Evolutionary conservation across 2,329 filamentous ascomycete genomes (phyloP), one percentile per base, ranked within the genome.

Genomic region (Pseudogymnoascus sp.): DNA sequence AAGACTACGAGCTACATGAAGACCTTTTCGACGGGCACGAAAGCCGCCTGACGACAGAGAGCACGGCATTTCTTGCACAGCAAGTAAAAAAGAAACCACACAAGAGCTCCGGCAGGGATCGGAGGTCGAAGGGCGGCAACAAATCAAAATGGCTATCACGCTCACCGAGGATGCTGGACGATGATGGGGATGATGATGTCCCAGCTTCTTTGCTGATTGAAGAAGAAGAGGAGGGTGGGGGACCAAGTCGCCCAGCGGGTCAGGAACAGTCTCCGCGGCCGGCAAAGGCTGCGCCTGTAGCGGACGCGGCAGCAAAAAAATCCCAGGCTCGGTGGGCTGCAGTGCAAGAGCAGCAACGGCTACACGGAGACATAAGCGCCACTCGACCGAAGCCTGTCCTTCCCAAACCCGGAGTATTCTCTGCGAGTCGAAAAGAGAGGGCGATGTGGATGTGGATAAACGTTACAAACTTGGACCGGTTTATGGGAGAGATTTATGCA

Each of bases 401-500:
- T 65, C 79, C 78, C 64, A 78, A 76, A 62, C 76, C 75, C 35
- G 78, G 77, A 9, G 73, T 79, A 59, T 76, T 70, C 18, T 62
- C 76, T 59, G 76, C 79, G 28, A 81, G 84, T 67, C 82, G 85
- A 0, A 81, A 81, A 72, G 83, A 87, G 66, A 85, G 83, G 68
- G 87, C 87, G 18, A 79, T 89, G 77, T 90, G 86, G 83, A 79
- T 83, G 64, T 90, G 87, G 84, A 83, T 85, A 16, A 89, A 89
- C 67, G 85, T 89, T 38, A 80, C 81, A 61, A 87, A 89, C 67
- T 71, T 90, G 61, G 87, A 90, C 69, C 82, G 81, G 59, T 90
- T 89, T 68, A 76, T 90, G 63, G 78, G 79, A 60, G 82, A 88
- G 47, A 84, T 89, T 6, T 90, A 90, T 70, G 76, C 80, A 54